Evolutionary conservation across 2,329 filamentous ascomycete species (phyloP).

Genomic region (Fusarium annulatum): DNA sequence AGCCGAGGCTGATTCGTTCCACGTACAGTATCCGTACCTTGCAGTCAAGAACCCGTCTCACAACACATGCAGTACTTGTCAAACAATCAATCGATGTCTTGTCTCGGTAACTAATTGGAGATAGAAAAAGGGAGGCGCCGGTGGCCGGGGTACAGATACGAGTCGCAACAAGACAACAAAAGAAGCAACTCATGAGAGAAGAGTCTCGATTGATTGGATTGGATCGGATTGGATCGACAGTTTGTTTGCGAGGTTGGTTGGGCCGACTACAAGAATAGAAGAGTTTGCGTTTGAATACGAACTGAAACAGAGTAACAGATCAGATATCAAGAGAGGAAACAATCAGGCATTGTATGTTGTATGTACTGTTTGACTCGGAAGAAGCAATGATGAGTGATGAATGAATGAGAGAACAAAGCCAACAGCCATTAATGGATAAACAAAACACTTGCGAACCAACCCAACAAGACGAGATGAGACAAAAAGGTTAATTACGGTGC

Average conservation of each 20-base stretch:
- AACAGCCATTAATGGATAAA: neutral
- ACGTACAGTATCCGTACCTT: neutral
- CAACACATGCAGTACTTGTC: neutral
- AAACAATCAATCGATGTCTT: neutral
- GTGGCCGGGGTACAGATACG: constrained; percentile 7
- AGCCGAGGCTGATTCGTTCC: constrained; percentile 28
- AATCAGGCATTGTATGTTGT: neutral
- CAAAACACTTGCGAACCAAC: neutral
- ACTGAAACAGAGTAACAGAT: constrained; percentile 5
- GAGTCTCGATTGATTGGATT: neutral
- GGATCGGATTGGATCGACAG: constrained; percentile 11
- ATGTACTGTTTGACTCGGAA: neutral
- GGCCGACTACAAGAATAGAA: neutral
- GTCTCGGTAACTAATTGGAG: constrained; percentile 14
- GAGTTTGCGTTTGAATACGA: neutral
- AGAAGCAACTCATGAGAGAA: constrained; percentile 18
- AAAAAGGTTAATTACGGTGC: constrained; percentile 15
- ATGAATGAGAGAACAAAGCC: constrained; percentile 20
- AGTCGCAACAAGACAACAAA: constrained; percentile 12
- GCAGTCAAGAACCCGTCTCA: neutral
- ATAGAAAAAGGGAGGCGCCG: neutral
- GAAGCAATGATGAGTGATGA: constrained; percentile 7
- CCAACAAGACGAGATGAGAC: neutral
- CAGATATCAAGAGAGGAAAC: constrained; percentile 25
- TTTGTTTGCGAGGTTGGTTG: neutral